Conservation (phyloP, 2,329 filamentous ascomycete species). For the Nothophaeocryptopus gaeumannii region DNA sequence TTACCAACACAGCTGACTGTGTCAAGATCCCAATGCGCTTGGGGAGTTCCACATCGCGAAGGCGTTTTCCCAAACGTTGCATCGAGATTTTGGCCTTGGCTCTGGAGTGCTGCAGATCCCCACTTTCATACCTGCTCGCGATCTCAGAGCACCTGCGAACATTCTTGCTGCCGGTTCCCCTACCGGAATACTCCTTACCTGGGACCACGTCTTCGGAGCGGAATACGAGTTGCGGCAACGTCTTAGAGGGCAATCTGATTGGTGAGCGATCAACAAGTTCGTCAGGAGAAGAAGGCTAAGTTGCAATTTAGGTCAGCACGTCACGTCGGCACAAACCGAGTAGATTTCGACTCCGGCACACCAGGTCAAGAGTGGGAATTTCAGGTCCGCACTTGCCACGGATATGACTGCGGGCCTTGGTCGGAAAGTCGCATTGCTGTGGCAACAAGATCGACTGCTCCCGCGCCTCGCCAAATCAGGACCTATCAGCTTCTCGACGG, state of each 20-base stretch:
- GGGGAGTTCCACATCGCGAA: conserved; percentile 46
- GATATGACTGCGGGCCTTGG: conserved; percentile 17
- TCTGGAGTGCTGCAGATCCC: conserved; percentile 5
- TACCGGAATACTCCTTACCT: conserved; percentile 16
- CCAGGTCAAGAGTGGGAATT: conserved; percentile 13
- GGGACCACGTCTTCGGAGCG: conserved; percentile 20
- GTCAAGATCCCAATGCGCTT: conserved; percentile 39
- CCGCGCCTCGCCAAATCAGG: conserved; percentile 6
- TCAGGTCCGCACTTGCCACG: conserved; percentile 14
- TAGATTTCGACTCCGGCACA: conserved; percentile 11
- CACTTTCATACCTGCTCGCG: conserved; percentile 5
- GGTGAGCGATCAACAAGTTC: neutral
- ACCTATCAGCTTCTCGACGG: neutral
- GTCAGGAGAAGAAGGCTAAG: neutral
- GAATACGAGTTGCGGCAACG: conserved; percentile 18
- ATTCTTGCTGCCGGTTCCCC: conserved; percentile 7
- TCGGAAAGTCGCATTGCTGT: conserved; percentile 6
- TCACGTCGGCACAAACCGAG: conserved; percentile 3
- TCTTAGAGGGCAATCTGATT: neutral
- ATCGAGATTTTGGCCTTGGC: conserved; percentile 12
- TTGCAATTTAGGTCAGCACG: neutral
- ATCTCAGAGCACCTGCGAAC: conserved; percentile 8
- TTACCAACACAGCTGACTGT: conserved; percentile 17
- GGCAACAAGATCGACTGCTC: conserved; percentile 6
- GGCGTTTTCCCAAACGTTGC: conserved; percentile 35